Evolutionary conservation across 2,329 filamentous ascomycete species (phyloP).

Genomic region (Penicillium vulpinum): DNA sequence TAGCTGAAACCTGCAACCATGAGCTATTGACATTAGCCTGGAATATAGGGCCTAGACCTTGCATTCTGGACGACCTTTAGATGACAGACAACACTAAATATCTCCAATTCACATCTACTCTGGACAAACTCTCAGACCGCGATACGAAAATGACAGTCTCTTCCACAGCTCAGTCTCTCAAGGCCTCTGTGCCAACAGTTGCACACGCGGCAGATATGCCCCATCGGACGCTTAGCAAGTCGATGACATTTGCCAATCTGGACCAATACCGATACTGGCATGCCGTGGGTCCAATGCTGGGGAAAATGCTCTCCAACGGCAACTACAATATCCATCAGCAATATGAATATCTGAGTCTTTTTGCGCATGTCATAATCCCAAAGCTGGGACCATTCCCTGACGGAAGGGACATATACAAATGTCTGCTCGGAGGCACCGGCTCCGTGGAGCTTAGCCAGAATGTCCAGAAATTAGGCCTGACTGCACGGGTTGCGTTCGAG

Average conservation of each 20-base stretch:
- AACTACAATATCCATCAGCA: slow-evolving; percentile 12
- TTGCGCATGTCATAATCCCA: slow-evolving; percentile 10
- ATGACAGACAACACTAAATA: not conserved
- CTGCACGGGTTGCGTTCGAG: slow-evolving; percentile 7
- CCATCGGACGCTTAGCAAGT: slow-evolving; percentile 4
- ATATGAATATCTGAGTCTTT: slow-evolving; percentile 11
- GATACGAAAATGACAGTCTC: not conserved
- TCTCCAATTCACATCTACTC: not conserved
- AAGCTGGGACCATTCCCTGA: slow-evolving; percentile 9
- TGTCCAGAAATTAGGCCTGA: not conserved
- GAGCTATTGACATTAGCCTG: not conserved
- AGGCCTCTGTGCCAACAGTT: not conserved
- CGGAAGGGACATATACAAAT: slow-evolving; percentile 1
- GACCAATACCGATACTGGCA: slow-evolving; percentile 15
- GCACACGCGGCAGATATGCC: not conserved
- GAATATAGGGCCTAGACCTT: not conserved
- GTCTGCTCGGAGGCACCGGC: slow-evolving; percentile 7
- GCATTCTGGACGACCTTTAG: not conserved
- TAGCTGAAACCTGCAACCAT: not conserved
- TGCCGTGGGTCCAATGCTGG: slow-evolving; percentile 8
- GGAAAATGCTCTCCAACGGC: slow-evolving; percentile 7
- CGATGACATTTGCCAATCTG: slow-evolving; percentile 5
- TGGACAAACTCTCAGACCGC: not conserved
- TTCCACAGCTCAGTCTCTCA: not conserved
- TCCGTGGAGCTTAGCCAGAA: slow-evolving; percentile 16